Conservation (phyloP, 2,329 filamentous ascomycete genomes). For the Xylaria sp. region DNA sequence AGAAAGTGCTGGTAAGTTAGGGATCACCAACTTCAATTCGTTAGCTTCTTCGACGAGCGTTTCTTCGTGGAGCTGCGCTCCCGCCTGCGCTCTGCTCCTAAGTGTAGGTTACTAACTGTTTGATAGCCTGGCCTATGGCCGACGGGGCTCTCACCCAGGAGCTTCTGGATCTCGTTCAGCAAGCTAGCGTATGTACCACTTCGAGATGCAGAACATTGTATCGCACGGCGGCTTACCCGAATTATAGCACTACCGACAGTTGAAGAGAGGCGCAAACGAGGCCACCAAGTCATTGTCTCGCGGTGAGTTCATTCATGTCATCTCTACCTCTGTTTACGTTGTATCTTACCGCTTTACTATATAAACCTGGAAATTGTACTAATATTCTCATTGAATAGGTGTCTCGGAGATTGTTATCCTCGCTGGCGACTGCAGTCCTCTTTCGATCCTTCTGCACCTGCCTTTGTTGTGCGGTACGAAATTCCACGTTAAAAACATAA, state of each 20-base stretch:
- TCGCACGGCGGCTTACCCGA: conserved; percentile 26
- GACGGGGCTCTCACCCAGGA: conserved; percentile 81
- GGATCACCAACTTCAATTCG: conserved; percentile 2
- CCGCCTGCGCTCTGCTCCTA: neutral
- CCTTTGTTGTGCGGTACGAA: conserved; percentile 76
- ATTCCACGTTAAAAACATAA: too few species aligned
- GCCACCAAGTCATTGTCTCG: conserved; percentile 89
- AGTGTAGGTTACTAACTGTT: neutral
- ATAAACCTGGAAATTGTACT: conserved; percentile 9
- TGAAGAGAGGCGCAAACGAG: conserved; percentile 92
- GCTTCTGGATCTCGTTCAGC: conserved; percentile 84
- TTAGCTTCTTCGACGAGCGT: neutral
- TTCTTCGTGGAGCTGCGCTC: neutral
- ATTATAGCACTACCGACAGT: conserved; percentile 64
- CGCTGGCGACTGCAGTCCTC: conserved; percentile 86
- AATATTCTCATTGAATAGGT: conserved; percentile 22
- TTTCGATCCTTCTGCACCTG: conserved; percentile 89
- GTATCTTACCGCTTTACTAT: too few species aligned
- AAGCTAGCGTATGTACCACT: conserved; percentile 61
- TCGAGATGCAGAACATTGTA: neutral
- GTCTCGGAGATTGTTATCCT: conserved; percentile 87
- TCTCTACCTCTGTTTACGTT: neutral
- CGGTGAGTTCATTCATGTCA: conserved; percentile 57
- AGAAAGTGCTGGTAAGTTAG: conserved; percentile 43
- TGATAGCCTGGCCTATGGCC: conserved; percentile 74